phyloP scores from a whole-genome alignment of 140 eudicot species.

The Bidens hawaiensis region DNA sequence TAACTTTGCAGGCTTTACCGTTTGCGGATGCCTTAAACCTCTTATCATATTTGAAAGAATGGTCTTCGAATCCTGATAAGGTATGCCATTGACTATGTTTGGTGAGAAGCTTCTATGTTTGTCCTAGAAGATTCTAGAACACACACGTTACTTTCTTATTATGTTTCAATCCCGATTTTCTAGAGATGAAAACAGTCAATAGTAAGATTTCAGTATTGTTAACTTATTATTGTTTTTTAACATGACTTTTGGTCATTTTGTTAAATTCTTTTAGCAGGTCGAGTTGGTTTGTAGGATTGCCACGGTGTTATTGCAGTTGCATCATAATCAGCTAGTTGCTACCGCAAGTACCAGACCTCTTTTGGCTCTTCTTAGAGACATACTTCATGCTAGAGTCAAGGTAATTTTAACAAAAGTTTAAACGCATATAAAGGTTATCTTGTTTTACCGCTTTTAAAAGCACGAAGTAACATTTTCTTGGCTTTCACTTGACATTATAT shows the following conservation, averaged over 20 bases:
- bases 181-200: not conserved
- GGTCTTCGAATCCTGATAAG: conserved; percentile 74
- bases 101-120: no score
- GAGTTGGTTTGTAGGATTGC: conserved; percentile 85
- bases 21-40: conserved; percentile 84
- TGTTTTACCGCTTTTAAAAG: not conserved
- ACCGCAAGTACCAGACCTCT: conserved; percentile 68
- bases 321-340: conserved; percentile 71
- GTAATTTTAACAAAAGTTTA: conserved; percentile 22
- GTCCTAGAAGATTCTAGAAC: no score
- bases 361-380: conserved; percentile 59
- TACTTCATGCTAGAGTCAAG: conserved; percentile 79
- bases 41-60: conserved; percentile 61
- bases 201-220: not conserved
- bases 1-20: conserved; percentile 69
- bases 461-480: not conserved
- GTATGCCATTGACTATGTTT: conserved; percentile 38
- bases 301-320: conserved; percentile 64
- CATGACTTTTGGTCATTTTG: not conserved
- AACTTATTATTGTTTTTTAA: not conserved
- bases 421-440: not conserved
- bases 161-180: no score
- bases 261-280: conserved; percentile 49
- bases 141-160: no score
- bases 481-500: not conserved